Conservation (phyloP, 306 rosid species). For the Prunus davidiana region DNA sequence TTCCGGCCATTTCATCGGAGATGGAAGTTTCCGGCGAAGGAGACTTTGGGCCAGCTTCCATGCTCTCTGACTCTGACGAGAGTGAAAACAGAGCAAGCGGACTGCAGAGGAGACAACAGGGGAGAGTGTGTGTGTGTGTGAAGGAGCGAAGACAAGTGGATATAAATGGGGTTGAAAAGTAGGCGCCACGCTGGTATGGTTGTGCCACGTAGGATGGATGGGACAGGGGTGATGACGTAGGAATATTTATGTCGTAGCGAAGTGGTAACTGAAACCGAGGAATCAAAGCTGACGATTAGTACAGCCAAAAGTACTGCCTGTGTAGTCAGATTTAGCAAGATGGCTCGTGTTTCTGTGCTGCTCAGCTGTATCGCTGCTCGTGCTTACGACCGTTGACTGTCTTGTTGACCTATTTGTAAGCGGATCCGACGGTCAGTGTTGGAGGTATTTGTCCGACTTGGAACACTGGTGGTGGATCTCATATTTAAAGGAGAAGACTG, state of each 20-base stretch:
- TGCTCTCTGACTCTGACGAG: neutral
- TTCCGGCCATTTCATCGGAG: neutral
- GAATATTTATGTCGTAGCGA: neutral
- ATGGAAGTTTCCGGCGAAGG: neutral
- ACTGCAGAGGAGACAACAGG: neutral
- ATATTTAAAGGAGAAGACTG: neutral
- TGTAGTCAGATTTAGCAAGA: neutral
- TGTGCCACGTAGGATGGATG: slow-evolving; percentile 23
- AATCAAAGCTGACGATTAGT: slow-evolving; percentile 7
- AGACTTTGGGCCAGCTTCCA: slow-evolving; percentile 1
- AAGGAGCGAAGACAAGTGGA: neutral
- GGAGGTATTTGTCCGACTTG: too few relatives aligned
- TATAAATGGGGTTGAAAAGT: slow-evolving; percentile 5
- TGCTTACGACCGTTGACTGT: neutral
- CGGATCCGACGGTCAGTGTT: neutral
- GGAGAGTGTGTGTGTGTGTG: neutral
- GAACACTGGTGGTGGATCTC: neutral
- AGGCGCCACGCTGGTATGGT: slow-evolving; percentile 1
- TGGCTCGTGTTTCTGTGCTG: neutral
- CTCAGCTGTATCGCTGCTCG: neutral
- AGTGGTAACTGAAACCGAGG: slow-evolving; percentile 10
- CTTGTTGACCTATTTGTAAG: neutral
- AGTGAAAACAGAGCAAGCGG: neutral
- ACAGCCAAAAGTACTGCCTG: slow-evolving; percentile 12
- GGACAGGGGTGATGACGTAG: slow-evolving; percentile 11